phyloP scores from a whole-genome alignment of 2,329 filamentous ascomycete species.

The Ophiostoma novo-ulmi region DNA sequence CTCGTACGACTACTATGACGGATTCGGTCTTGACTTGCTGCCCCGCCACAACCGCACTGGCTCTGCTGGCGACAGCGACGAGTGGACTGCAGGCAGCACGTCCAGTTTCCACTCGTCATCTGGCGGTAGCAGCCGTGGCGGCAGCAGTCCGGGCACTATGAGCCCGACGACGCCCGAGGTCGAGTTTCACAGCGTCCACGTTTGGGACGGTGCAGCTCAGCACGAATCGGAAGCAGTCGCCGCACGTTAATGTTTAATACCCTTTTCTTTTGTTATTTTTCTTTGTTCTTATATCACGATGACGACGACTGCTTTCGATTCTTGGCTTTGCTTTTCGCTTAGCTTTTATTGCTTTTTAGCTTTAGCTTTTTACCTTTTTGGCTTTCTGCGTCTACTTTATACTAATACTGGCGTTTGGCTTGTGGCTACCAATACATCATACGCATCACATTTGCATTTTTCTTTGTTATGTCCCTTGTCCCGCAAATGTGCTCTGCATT shows the following conservation, averaged over 20 bases:
- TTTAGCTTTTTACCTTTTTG: not conserved
- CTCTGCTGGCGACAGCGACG: conserved; percentile 59
- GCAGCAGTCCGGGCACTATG: conserved; percentile 46
- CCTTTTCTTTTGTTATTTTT: not conserved
- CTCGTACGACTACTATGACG: conserved; percentile 43
- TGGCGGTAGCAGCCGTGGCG: conserved; percentile 40
- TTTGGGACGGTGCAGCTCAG: conserved; percentile 36
- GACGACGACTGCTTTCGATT: not conserved
- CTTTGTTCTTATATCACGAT: not conserved
- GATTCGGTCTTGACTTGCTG: conserved; percentile 44
- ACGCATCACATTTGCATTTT: conserved; percentile 17
- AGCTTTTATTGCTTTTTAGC: not conserved
- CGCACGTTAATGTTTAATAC: conserved; percentile 20
- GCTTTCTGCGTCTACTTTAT: not conserved
- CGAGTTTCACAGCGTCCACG: conserved; percentile 33
- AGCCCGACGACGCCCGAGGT: conserved; percentile 48
- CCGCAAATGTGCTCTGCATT: conserved; percentile 21
- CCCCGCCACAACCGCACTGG: conserved; percentile 31
- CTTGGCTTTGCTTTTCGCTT: not conserved
- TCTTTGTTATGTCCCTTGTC: not conserved
- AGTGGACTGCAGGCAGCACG: conserved; percentile 84
- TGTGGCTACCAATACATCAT: conserved; percentile 17
- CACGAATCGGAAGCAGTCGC: conserved; percentile 18
- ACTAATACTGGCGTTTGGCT: conserved; percentile 1
- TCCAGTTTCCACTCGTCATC: conserved; percentile 56